Base-by-base conservation (phyloP, 2,329 filamentous ascomycete species). In the Phyllosticta ampelicida region DNA sequence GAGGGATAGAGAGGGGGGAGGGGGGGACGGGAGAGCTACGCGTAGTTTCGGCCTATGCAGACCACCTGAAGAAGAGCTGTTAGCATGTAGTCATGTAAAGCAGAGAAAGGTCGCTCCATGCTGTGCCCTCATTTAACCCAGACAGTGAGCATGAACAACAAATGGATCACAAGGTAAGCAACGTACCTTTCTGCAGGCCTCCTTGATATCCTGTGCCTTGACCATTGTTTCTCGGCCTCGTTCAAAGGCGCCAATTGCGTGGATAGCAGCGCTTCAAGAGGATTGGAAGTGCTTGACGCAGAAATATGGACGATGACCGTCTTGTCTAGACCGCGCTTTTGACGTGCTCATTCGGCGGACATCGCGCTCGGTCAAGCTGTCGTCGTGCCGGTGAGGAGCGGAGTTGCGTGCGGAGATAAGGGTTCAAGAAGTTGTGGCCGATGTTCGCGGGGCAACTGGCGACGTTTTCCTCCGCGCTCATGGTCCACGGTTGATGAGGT, bases 21-120 rank as follows among this genome's bases (percentile, higher is more conserved):
- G 60, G 50, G 60, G 54, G 59, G 51, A 48, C n/a, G 56, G 53
- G 50, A 44, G 55, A 75, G 86, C 71, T 74, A 94, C 88, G 91
- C 92, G 80, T 96, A 99, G 79, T 99, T 95, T 67, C 94, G 84
- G 65, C 90, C 90, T 70, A 97, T 95, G 75, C 92, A 96, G 71
- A 96, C 87, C 58, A 95, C 83, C 79, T 96, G 28, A 0, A 8
- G 2, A 16, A 21, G 6, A 9, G 18, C 6, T 10, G 49, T 56
- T 19, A 56, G 49, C 48, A 19, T 11, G 23, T 8, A 26, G 4
- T 4, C 23, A 26, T 8, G 23, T 4, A 8, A 26, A 8, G 8
- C 4, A 8, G 23, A 26, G 23, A 26, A 8, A 26, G 23, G n/a
- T n/a, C n/a, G n/a, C n/a, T n/a, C n/a, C n/a, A n/a, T n/a, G n/a